Conservation (phyloP, 441 rosid species). For the Adansonia madagascariensis region DNA sequence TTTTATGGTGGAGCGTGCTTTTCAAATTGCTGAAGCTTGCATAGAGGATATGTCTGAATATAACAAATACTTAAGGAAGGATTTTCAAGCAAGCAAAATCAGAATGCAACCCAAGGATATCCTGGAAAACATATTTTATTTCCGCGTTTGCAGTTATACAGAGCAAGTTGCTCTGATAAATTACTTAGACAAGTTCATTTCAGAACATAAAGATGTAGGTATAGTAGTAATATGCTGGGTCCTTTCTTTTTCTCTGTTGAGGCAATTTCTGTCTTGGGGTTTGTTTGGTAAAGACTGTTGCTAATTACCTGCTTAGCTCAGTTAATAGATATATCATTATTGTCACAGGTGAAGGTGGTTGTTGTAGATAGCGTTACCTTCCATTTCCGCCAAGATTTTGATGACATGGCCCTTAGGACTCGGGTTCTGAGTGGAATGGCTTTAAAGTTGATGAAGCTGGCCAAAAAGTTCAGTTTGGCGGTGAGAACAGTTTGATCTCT, state of each 20-base stretch:
- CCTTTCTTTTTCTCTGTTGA: background rate
- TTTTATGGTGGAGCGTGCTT: constrained; percentile 91
- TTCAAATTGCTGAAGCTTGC: constrained; percentile 83
- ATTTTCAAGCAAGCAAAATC: constrained; percentile 48
- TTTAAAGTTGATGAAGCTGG: constrained; percentile 84
- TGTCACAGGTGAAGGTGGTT: constrained; percentile 75
- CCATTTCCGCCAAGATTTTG: constrained; percentile 97
- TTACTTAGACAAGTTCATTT: constrained; percentile 76
- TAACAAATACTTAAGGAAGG: constrained; percentile 51
- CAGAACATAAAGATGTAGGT: constrained; percentile 81
- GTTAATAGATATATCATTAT: constrained; percentile 21
- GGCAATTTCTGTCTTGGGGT: constrained; percentile 3
- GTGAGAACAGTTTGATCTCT: constrained; percentile 45
- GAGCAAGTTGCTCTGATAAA: constrained; percentile 85
- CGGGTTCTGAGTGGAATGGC: constrained; percentile 79
- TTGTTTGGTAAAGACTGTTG: background rate
- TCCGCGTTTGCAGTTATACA: constrained; percentile 85
- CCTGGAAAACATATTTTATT: constrained; percentile 76
- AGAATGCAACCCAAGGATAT: constrained; percentile 61
- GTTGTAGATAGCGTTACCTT: constrained; percentile 86
- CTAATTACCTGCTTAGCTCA: constrained; percentile 10
- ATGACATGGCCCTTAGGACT: constrained; percentile 78
- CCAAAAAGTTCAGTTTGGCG: constrained; percentile 76
- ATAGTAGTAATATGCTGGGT: constrained; percentile 15
- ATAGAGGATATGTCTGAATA: constrained; percentile 68